Evolutionary conservation across 116 monocot genomes (phyloP), one percentile per base, ranked within the genome.

Genomic region (Zostera marina): DNA sequence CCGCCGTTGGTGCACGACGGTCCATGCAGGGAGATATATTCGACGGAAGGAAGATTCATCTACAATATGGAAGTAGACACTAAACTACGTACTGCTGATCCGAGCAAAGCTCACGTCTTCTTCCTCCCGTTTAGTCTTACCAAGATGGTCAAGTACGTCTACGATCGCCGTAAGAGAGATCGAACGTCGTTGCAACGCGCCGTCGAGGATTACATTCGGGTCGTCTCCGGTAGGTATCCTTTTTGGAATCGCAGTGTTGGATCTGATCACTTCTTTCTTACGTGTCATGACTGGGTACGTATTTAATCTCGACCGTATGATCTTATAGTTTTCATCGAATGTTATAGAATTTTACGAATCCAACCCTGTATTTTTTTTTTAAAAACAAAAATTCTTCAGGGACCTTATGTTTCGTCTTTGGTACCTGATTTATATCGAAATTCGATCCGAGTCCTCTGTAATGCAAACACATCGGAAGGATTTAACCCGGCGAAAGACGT

Each of bases 251-350:
- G 87, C 39, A 84, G 87, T 63, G 53, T 63, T 2, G 93, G 93
- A 0, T 78, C 84, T 0, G 93, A 93, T 62, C 93, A 93, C 59
- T 81, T 93, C 71, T 81, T 93, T 76, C 73, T 93, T 26, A 81
- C 93, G 5, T 93, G 93, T 70, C 93, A 93, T 62, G 93, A 93
- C 41, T 92, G 92, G 92, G 92, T 86, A 75, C 69, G 23, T 66
- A 13, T 11, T 46, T 47, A 32, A 32, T 32, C 0, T 32, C 32
- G 1, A 32, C 32, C 32, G 32, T 32, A 32, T 5, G 32, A 32
- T 32, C 32, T 0, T 26, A 26, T 32, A 32, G 32, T 32, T 32
- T 32, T 32, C 32, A 32, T 32, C 32, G 32, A 32, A n/a, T n/a
- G n/a, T 5, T 32, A 32, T 32, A 32, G 32, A n/a, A n/a, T n/a